These are phyloP conservation scores for Mortierella sp. DNA, from an alignment of 371 early-diverging fungal genomes.

Conservation along the genomic window DNA sequence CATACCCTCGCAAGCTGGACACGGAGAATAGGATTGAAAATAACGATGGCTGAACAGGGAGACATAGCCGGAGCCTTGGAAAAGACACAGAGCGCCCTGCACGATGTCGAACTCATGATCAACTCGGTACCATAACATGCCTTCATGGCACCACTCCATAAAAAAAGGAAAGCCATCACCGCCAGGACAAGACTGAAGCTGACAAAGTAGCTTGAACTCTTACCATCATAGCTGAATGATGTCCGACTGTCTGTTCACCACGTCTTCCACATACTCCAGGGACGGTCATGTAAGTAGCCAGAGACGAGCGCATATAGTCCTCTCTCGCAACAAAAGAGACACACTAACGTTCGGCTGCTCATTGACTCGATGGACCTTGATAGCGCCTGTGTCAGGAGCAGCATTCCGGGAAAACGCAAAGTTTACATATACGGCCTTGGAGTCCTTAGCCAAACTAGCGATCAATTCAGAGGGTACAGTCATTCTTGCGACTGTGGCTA, in stretches of 20 bases:
- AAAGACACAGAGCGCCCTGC: conserved; percentile 32
- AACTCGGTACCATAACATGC: conserved; percentile 34
- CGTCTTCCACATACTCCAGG: conserved; percentile 53
- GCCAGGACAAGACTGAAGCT: not conserved
- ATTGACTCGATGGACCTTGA: not conserved
- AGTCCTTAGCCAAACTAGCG: conserved; percentile 42
- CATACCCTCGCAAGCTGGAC: not conserved
- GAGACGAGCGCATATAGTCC: not conserved
- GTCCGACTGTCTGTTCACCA: conserved; percentile 55
- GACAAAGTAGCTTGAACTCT: not conserved
- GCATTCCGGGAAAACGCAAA: conserved; percentile 43
- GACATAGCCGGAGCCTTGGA: conserved; percentile 36
- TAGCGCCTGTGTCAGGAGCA: conserved; percentile 34
- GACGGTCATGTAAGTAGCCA: conserved; percentile 35
- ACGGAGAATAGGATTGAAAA: not conserved
- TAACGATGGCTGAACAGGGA: conserved; percentile 21
- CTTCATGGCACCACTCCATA: not conserved
- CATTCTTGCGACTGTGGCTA: too few species aligned
- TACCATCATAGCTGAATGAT: conserved; percentile 37
- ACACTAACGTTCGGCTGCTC: not conserved
- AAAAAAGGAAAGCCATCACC: not conserved
- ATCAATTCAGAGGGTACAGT: conserved; percentile 37
- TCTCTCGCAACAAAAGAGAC: not conserved
- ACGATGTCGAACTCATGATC: conserved; percentile 54
- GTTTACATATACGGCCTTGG: conserved; percentile 46